Conservation (phyloP, 2,329 filamentous ascomycete genomes). For the Myriosclerotinia scirpicola region DNA sequence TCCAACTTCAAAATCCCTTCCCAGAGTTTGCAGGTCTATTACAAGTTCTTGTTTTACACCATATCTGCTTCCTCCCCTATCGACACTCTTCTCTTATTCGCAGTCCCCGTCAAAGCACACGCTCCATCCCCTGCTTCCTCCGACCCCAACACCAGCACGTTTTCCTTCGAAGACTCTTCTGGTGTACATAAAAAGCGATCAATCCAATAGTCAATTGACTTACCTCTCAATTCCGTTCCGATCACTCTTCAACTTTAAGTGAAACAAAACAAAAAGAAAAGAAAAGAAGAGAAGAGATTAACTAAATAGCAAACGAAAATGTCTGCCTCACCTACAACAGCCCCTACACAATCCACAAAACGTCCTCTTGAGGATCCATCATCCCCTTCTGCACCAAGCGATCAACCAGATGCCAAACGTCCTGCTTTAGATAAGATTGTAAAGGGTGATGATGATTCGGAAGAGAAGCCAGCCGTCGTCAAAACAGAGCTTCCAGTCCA, state of each 20-base stretch:
- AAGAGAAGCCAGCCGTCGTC: conserved; percentile 38
- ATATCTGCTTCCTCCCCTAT: conserved; percentile 41
- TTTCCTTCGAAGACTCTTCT: conserved; percentile 82
- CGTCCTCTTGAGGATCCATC: conserved; percentile 96
- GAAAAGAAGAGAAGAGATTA: conserved; percentile 37
- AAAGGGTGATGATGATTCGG: conserved; percentile 59
- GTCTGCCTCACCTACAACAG: conserved; percentile 67
- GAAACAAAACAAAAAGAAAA: conserved; percentile 9
- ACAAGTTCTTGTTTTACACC: conserved; percentile 38
- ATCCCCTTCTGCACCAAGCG: conserved; percentile 84
- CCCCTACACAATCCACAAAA: conserved; percentile 73
- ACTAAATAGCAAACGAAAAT: conserved; percentile 54
- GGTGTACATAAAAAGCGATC: conserved; percentile 78
- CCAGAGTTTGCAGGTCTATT: conserved; percentile 35
- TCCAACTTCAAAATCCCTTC: conserved; percentile 40
- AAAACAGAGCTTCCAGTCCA: conserved; percentile 47
- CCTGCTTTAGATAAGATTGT: conserved; percentile 91
- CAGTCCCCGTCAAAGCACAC: conserved; percentile 41
- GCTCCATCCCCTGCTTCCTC: conserved; percentile 39
- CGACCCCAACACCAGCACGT: conserved; percentile 74
- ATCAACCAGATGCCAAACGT: conserved; percentile 96
- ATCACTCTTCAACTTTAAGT: conserved; percentile 42
- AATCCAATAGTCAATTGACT: conserved; percentile 55
- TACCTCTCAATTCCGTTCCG: conserved; percentile 46
- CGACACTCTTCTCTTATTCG: conserved; percentile 40